Evolutionary conservation across 2,329 filamentous ascomycete genomes (phyloP).

Genomic region (Microcyclosporella mali): DNA sequence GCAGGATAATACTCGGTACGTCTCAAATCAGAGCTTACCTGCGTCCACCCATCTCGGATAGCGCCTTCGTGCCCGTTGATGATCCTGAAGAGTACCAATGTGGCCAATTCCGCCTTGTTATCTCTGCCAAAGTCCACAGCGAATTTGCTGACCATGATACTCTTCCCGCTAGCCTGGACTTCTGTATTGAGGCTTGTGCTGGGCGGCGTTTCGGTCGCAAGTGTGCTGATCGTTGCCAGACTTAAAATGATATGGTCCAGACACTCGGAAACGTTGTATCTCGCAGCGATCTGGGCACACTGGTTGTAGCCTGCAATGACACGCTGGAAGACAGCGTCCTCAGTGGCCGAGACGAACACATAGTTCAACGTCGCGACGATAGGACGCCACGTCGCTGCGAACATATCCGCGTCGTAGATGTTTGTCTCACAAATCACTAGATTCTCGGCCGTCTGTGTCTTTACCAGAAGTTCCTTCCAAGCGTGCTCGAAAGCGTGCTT

Average conservation of each 20-base stretch:
- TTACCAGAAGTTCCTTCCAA: constrained; percentile 88
- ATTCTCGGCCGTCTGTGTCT: constrained; percentile 68
- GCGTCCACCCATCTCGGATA: constrained; percentile 70
- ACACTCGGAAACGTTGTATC: constrained; percentile 74
- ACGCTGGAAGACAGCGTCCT: constrained; percentile 89
- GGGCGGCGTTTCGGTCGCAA: constrained; percentile 67
- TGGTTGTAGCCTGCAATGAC: constrained; percentile 95
- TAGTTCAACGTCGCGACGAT: constrained; percentile 93
- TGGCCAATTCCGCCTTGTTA: constrained; percentile 87
- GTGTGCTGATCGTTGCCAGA: constrained; percentile 80
- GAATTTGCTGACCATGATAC: constrained; percentile 97
- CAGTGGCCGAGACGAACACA: constrained; percentile 97
- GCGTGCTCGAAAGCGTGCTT: constrained; percentile 95
- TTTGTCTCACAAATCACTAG: constrained; percentile 82
- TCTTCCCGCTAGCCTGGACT: constrained; percentile 77
- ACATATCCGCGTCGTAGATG: constrained; percentile 96
- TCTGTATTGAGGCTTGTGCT: constrained; percentile 91
- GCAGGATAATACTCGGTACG: constrained; percentile 10
- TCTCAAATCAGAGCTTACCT: constrained; percentile 51
- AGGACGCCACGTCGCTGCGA: constrained; percentile 89
- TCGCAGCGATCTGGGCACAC: constrained; percentile 85
- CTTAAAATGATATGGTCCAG: constrained; percentile 90
- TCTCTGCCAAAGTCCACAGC: constrained; percentile 93
- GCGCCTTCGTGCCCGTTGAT: constrained; percentile 76
- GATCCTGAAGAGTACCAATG: constrained; percentile 89